Evolutionary conservation across 495 filamentous ascomycete species (phyloP).

Genomic region (Monascus purpureus): DNA sequence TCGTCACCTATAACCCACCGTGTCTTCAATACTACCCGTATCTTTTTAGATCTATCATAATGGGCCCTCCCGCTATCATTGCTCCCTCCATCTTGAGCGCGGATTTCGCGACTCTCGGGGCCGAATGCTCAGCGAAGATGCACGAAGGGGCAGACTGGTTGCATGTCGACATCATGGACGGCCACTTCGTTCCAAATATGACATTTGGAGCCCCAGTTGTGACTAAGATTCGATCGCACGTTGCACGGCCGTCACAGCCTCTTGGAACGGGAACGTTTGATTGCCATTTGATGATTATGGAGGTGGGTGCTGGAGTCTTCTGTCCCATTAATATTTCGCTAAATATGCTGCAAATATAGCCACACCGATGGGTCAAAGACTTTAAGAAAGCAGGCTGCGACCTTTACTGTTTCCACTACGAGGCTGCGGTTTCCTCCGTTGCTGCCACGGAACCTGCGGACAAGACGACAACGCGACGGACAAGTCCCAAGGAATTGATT

Average conservation of each 20-base stretch:
- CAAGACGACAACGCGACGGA: constrained; percentile 45
- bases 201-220: constrained; percentile 93
- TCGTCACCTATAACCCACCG: too few species aligned
- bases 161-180: constrained; percentile 82
- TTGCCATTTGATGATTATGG: constrained; percentile 99
- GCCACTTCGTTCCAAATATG: constrained; percentile 97
- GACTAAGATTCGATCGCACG: constrained; percentile 76
- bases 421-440: constrained; percentile 76
- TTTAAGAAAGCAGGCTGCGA: constrained; percentile 92
- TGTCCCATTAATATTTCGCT: too few species aligned
- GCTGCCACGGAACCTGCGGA: constrained; percentile 67
- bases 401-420: constrained; percentile 98
- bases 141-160: constrained; percentile 69
- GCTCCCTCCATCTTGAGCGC: constrained; percentile 94
- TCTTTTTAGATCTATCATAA: too few species aligned
- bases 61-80: constrained; percentile 86
- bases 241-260: constrained; percentile 43
- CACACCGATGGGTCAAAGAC: constrained; percentile 93
- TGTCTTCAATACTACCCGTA: too few species aligned
- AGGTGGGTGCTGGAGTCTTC: constrained; percentile 53
- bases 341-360: constrained; percentile 39
- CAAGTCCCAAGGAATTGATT: constrained; percentile 73
- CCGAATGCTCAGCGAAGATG: constrained; percentile 73
- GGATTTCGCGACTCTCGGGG: constrained; percentile 78
- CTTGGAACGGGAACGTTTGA: constrained; percentile 84